Conservation (phyloP, 192 early-diverging fungal genomes). For the Coemansia sp. region DNA sequence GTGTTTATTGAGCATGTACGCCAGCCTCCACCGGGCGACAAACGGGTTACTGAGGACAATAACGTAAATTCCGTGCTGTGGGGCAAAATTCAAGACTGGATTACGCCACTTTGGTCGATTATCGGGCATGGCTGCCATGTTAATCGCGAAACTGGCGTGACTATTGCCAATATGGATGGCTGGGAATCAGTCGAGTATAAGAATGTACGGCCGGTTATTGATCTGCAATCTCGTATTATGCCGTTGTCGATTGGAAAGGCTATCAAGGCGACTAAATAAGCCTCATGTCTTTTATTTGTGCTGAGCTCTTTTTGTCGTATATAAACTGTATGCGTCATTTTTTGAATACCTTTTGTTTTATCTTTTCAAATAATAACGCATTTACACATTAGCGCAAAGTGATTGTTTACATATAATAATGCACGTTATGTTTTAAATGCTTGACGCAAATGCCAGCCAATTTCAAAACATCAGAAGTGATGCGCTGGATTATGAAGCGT, state of each 20-base stretch:
- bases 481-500: no score
- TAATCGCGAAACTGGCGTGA: conserved; percentile 35
- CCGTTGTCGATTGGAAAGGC: conserved; percentile 48
- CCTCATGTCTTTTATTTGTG: not conserved
- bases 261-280: conserved; percentile 19
- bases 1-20: conserved; percentile 47
- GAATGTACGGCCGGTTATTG: conserved; percentile 33
- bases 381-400: no score
- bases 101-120: conserved; percentile 32
- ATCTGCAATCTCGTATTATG: conserved; percentile 42
- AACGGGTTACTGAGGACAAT: conserved; percentile 33
- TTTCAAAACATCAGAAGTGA: no score
- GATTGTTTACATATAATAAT: no score
- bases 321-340: not conserved
- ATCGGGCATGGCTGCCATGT: conserved; percentile 40
- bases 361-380: no score
- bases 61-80: conserved; percentile 34
- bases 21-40: conserved; percentile 30
- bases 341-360: no score
- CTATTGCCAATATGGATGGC: conserved; percentile 19
- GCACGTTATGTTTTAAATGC: no score
- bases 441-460: no score
- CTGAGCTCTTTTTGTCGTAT: not conserved
- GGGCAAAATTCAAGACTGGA: conserved; percentile 36
- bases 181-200: conserved; percentile 44